Evolutionary conservation across 768 basidiomycete species (phyloP).

Genomic region (Hypsizygus marmoreus): DNA sequence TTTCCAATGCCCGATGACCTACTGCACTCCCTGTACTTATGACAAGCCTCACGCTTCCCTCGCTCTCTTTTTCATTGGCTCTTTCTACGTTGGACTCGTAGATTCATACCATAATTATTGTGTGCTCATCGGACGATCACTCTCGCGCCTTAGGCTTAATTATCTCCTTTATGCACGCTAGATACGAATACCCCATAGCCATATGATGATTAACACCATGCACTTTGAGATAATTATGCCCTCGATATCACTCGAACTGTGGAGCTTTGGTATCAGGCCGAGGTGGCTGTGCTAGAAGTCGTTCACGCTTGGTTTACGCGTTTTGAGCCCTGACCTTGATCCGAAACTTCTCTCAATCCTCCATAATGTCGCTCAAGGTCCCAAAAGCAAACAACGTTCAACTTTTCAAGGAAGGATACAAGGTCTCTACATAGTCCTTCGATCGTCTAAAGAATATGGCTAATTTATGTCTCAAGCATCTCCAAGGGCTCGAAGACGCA

Average conservation of each 20-base stretch:
- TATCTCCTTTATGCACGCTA: constrained; percentile 16
- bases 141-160: constrained; percentile 14
- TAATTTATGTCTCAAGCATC: constrained; percentile 48
- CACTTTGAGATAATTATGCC: background rate
- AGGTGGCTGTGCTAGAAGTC: constrained; percentile 25
- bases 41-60: constrained; percentile 6
- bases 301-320: constrained; percentile 22
- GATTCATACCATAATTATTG: constrained; percentile 13
- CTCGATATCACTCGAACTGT: too few species aligned
- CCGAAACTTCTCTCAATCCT: constrained; percentile 6
- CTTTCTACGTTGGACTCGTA: constrained; percentile 12
- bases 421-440: constrained; percentile 54
- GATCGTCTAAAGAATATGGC: background rate
- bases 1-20: constrained; percentile 5
- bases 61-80: constrained; percentile 1
- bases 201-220: constrained; percentile 2
- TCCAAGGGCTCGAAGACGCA: constrained; percentile 95
- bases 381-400: constrained; percentile 87
- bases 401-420: constrained; percentile 98
- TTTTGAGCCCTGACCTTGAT: constrained; percentile 9
- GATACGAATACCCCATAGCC: constrained; percentile 14
- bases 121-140: constrained; percentile 18
- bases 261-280: too few species aligned
- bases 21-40: constrained; percentile 16
- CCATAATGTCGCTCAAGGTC: constrained; percentile 87